Percentiles rank a stretch among this genome's conserved stretches.
phyloP scores from a whole-genome alignment of 192 early-diverging fungal species.

The Coemansia asiatica region DNA sequence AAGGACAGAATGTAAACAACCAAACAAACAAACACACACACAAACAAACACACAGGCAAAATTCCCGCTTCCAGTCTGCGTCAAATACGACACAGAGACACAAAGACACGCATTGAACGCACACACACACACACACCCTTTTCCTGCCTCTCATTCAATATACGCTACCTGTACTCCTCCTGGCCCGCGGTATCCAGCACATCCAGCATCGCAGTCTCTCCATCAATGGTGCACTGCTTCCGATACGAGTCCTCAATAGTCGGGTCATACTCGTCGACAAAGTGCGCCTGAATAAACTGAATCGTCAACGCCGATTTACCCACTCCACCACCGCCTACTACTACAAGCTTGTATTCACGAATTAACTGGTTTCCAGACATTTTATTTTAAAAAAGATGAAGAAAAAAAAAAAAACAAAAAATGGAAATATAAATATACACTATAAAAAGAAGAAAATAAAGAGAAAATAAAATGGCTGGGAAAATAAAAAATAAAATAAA shows the following conservation, averaged over 20 bases:
- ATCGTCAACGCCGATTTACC: slow-evolving; percentile 84
- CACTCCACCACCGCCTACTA: slow-evolving; percentile 82
- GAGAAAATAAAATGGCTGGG: background rate
- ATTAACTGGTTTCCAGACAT: slow-evolving; percentile 57
- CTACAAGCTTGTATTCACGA: slow-evolving; percentile 74
- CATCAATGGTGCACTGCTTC: slow-evolving; percentile 93
- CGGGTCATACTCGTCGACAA: slow-evolving; percentile 92
- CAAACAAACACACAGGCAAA: slow-evolving; percentile 7
- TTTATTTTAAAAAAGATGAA: slow-evolving; percentile 6
- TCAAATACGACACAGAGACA: no score
- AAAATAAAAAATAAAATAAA: background rate
- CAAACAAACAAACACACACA: slow-evolving; percentile 1
- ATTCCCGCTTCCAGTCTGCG: no score
- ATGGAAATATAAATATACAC: slow-evolving; percentile 8
- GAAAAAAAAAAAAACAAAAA: slow-evolving; percentile 5
- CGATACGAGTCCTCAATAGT: slow-evolving; percentile 99
- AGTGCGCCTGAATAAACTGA: slow-evolving; percentile 79
- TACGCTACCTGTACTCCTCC: slow-evolving; percentile 77
- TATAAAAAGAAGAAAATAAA: slow-evolving; percentile 4
- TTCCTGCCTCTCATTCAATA: no score
- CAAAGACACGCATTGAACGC: no score
- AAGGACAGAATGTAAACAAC: background rate
- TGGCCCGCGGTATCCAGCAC: slow-evolving; percentile 96
- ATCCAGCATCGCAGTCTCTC: slow-evolving; percentile 82
- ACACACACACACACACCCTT: no score